A percentile compares a stretch with the other conserved stretches of the same genome.
These are phyloP conservation scores for Curvularia sp. DNA, from an alignment of 2,329 filamentous ascomycete genomes.

Conservation along the genomic window DNA sequence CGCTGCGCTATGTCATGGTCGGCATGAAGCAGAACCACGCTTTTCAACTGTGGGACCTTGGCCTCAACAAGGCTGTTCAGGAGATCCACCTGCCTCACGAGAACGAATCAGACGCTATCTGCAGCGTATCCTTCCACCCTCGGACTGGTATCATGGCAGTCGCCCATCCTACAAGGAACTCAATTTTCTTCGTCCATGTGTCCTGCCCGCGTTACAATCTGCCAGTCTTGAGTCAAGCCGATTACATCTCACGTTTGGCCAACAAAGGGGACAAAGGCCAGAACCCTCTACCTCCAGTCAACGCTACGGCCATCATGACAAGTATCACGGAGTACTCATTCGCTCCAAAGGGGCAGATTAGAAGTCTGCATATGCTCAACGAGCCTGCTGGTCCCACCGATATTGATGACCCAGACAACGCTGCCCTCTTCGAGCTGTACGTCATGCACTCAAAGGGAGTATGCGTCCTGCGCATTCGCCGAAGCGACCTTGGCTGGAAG, in stretches of 20 bases:
- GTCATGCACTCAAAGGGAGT: slow-evolving; percentile 97
- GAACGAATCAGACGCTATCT: slow-evolving; percentile 97
- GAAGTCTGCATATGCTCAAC: slow-evolving; percentile 88
- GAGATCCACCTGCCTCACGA: slow-evolving; percentile 96
- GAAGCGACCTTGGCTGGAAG: slow-evolving; percentile 90
- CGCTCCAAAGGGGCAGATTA: slow-evolving; percentile 80
- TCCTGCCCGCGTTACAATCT: slow-evolving; percentile 93
- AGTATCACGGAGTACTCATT: slow-evolving; percentile 96
- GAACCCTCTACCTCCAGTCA: slow-evolving; percentile 77
- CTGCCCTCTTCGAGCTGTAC: slow-evolving; percentile 89
- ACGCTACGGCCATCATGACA: slow-evolving; percentile 96
- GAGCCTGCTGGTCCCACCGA: slow-evolving; percentile 68
- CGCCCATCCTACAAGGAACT: slow-evolving; percentile 95
- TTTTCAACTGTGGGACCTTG: slow-evolving; percentile 97
- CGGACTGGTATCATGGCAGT: slow-evolving; percentile 91
- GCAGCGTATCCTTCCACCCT: slow-evolving; percentile 94
- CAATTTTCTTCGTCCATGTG: slow-evolving; percentile 94
- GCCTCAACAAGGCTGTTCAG: slow-evolving; percentile 91
- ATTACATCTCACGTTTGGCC: slow-evolving; percentile 81
- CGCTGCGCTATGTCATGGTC: slow-evolving; percentile 92
- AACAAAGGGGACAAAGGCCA: slow-evolving; percentile 55
- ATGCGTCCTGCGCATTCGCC: slow-evolving; percentile 85
- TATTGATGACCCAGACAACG: slow-evolving; percentile 67
- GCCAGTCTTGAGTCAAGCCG: slow-evolving; percentile 80
- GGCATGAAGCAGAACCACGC: slow-evolving; percentile 99